A percentile compares a stretch with the other conserved stretches of the same genome.
These are phyloP conservation scores for Fusarium fujikuroi DNA, from an alignment of 2,329 filamentous ascomycete genomes.

Conservation along the genomic window DNA sequence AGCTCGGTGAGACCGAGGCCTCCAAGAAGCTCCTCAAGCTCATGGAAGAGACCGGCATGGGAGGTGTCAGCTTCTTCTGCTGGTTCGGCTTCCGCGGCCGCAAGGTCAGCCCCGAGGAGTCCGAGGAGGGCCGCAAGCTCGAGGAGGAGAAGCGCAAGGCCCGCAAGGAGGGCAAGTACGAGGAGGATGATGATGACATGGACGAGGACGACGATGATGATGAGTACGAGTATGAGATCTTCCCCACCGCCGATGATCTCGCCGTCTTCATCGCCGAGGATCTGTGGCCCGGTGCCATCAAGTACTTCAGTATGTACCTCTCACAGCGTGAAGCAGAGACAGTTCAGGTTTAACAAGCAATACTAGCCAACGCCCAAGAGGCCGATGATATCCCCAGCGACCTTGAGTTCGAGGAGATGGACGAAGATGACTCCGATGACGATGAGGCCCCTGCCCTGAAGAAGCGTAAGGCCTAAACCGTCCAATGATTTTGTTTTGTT, in stretches of 20 bases:
- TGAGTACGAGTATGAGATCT: constrained; percentile 81
- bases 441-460: constrained; percentile 55
- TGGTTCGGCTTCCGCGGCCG: constrained; percentile 85
- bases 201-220: constrained; percentile 71
- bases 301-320: constrained; percentile 84
- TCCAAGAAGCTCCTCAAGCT: constrained; percentile 64
- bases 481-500: background rate
- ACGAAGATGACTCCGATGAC: constrained; percentile 48
- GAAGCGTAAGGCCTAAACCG: constrained; percentile 55
- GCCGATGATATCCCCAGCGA: constrained; percentile 71
- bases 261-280: constrained; percentile 86
- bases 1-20: constrained; percentile 55
- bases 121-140: constrained; percentile 67
- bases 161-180: constrained; percentile 59
- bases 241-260: constrained; percentile 86
- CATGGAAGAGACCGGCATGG: constrained; percentile 70
- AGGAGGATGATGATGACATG: constrained; percentile 54
- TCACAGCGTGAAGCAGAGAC: background rate
- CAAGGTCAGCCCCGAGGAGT: constrained; percentile 78
- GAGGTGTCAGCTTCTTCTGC: constrained; percentile 82
- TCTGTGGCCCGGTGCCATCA: constrained; percentile 86
- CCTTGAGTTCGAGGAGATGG: constrained; percentile 73
- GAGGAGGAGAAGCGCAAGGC: constrained; percentile 67
- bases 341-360: constrained; percentile 48
- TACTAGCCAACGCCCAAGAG: constrained; percentile 67